Percentiles rank a stretch among this genome's conserved stretches.
phyloP scores from a whole-genome alignment of 2,329 filamentous ascomycete species.

The Scedosporium minutisporum region DNA sequence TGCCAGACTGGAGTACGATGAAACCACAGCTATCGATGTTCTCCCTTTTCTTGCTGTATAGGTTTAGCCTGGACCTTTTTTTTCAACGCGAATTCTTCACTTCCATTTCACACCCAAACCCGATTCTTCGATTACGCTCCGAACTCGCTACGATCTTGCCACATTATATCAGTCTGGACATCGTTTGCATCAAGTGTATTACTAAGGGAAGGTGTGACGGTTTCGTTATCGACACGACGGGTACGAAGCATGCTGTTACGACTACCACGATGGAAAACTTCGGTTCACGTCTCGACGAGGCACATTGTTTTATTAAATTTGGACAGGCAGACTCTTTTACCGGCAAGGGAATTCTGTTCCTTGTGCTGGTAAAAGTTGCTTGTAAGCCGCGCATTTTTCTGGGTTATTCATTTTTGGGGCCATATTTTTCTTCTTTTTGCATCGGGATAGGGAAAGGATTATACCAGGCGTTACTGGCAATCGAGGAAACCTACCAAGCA shows the following conservation, averaged over 20 bases:
- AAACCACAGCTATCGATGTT: not conserved
- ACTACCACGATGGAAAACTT: not conserved
- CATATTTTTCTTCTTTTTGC: not conserved
- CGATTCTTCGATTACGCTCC: not conserved
- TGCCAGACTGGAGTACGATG: not conserved
- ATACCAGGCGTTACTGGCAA: conserved; percentile 1
- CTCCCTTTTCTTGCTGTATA: not conserved
- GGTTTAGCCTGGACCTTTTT: not conserved
- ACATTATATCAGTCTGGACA: not conserved
- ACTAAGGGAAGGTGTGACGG: not conserved
- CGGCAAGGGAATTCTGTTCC: not conserved
- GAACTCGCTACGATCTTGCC: not conserved
- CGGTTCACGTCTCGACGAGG: not conserved
- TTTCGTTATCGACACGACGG: not conserved
- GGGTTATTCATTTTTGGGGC: not conserved
- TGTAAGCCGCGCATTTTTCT: not conserved
- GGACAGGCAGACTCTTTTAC: not conserved
- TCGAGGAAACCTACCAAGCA: not conserved
- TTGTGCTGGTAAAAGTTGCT: not conserved
- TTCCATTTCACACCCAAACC: not conserved
- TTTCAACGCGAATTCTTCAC: not conserved
- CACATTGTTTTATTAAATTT: not conserved
- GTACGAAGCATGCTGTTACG: not conserved
- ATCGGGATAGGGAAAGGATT: not conserved
- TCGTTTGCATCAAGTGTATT: not conserved